phyloP scores from a whole-genome alignment of 192 early-diverging fungal genomes.

The Geranomyces variabilis region DNA sequence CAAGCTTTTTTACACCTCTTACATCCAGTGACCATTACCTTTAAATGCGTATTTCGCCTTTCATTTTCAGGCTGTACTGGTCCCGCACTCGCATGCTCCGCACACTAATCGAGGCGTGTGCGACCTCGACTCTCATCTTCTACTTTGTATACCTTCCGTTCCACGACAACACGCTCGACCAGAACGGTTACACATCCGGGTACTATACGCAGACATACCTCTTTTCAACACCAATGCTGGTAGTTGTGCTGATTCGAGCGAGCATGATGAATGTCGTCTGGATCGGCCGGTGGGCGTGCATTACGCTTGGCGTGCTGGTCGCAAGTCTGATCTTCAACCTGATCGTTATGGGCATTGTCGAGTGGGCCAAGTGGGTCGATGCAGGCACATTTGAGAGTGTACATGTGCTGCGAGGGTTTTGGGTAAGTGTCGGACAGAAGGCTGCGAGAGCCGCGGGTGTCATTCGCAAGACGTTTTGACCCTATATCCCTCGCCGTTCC shows the following conservation, averaged over 20 bases:
- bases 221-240: conserved; percentile 48
- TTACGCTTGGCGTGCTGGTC: conserved; percentile 32
- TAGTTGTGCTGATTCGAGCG: conserved; percentile 45
- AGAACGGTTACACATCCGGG: conserved; percentile 37
- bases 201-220: conserved; percentile 55
- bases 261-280: conserved; percentile 41
- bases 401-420: conserved; percentile 44
- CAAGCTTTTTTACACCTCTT: neutral
- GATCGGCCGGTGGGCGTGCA: conserved; percentile 36
- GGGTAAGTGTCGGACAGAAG: too few relatives aligned
- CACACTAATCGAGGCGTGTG: conserved; percentile 8
- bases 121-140: conserved; percentile 34
- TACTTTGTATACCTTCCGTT: conserved; percentile 39
- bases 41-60: neutral
- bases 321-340: conserved; percentile 34
- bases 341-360: conserved; percentile 39
- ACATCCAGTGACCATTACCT: neutral
- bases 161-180: conserved; percentile 38
- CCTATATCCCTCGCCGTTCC: conserved; percentile 32
- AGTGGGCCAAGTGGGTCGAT: conserved; percentile 32
- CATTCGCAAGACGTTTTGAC: too few relatives aligned
- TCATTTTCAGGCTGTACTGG: conserved; percentile 23
- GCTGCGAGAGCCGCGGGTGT: too few relatives aligned
- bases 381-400: conserved; percentile 38
- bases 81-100: conserved; percentile 3